A percentile compares a stretch with the other conserved stretches of the same genome.
These are phyloP conservation scores for Curvularia spicifera DNA, from an alignment of 2,329 filamentous ascomycete species.

Conservation along the genomic window DNA sequence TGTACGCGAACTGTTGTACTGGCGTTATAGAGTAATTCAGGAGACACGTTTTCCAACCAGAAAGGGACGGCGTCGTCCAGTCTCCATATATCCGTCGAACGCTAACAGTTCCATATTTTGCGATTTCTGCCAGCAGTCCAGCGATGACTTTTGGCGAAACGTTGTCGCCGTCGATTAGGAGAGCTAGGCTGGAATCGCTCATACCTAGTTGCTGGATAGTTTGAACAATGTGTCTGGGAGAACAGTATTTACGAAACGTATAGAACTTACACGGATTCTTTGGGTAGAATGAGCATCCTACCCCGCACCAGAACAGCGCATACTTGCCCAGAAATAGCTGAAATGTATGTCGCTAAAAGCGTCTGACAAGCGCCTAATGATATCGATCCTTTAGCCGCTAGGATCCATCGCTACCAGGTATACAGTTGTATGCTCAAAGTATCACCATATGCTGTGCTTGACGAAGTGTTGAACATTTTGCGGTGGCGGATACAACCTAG, in stretches of 20 bases:
- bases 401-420: no score
- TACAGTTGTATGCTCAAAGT: no score
- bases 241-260: no score
- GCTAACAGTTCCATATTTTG: conserved; percentile 42
- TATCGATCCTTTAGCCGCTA: no score
- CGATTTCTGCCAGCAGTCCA: conserved; percentile 40
- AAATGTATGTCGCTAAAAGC: neutral
- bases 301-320: neutral
- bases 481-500: no score
- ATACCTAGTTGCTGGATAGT: neutral
- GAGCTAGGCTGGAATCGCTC: conserved; percentile 20
- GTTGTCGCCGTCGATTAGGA: conserved; percentile 38
- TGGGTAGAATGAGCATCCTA: neutral
- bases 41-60: conserved; percentile 32
- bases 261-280: neutral
- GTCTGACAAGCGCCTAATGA: no score
- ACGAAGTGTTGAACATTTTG: no score
- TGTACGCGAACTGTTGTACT: conserved; percentile 23
- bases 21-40: conserved; percentile 19
- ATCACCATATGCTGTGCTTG: no score
- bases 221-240: neutral
- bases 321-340: neutral
- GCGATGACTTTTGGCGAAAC: conserved; percentile 31
- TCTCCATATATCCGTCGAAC: conserved; percentile 42
- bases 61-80: conserved; percentile 33